Conservation (phyloP, 1,284 basidiomycete genomes). For the Malassezia equina region DNA sequence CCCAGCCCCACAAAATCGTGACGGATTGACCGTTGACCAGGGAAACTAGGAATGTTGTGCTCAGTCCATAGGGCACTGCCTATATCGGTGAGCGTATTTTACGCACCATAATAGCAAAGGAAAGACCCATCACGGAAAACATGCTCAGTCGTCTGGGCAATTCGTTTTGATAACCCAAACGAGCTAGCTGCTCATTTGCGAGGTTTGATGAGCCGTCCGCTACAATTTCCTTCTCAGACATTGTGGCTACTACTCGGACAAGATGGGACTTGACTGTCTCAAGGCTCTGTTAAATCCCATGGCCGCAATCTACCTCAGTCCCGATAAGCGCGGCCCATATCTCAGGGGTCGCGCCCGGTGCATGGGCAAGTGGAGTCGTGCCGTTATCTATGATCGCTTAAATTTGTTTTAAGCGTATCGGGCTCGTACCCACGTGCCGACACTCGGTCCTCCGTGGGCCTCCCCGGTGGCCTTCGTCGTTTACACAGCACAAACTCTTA, state of each 20-base stretch:
- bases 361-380: background rate
- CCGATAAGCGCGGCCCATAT: background rate
- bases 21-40: slow-evolving; percentile 49
- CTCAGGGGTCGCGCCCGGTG: background rate
- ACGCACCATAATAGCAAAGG: slow-evolving; percentile 1
- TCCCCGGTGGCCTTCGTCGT: no score
- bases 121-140: background rate
- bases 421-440: background rate
- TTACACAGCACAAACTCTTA: background rate
- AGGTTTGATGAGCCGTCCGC: background rate
- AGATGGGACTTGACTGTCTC: background rate
- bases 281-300: background rate
- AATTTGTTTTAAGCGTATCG: background rate
- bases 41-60: slow-evolving; percentile 50
- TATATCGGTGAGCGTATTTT: background rate
- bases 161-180: background rate
- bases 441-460: background rate
- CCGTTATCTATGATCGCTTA: background rate
- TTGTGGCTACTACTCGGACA: background rate
- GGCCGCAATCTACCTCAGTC: background rate
- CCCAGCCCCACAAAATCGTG: slow-evolving; percentile 51
- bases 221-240: background rate
- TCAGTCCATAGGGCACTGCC: slow-evolving; percentile 50
- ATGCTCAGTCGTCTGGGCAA: background rate
- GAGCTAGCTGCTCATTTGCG: background rate